A percentile compares a stretch with the other conserved stretches of the same genome.
These are phyloP conservation scores for Ophiostoma fasciatum DNA, from an alignment of 2,329 filamentous ascomycete genomes.

Conservation along the genomic window DNA sequence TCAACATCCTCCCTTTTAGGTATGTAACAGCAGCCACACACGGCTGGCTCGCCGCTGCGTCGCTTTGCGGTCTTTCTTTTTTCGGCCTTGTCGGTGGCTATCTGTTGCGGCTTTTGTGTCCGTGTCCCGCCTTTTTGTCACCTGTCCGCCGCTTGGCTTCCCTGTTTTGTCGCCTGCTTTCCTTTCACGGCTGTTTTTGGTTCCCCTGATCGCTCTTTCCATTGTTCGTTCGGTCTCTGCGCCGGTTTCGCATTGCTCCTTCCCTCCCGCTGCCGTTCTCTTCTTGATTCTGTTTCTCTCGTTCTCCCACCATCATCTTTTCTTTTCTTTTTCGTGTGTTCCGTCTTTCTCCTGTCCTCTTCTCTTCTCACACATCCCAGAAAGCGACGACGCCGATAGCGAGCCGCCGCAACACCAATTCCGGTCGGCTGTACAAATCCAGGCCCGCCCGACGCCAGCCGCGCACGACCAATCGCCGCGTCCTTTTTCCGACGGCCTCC, in stretches of 20 bases:
- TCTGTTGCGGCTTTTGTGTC: constrained; percentile 1
- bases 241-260: no score
- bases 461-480: constrained; percentile 4
- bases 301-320: neutral
- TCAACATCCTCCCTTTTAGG: constrained; percentile 16
- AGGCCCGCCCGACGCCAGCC: no score
- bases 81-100: neutral
- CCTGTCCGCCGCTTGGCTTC: neutral
- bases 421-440: no score
- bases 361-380: neutral
- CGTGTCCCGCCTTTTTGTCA: constrained; percentile 1
- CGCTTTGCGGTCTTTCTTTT: neutral
- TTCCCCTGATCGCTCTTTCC: neutral
- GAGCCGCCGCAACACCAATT: constrained; percentile 7
- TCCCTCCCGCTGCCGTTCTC: no score
- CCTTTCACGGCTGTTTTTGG: neutral
- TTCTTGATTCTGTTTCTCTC: neutral
- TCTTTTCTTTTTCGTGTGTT: neutral
- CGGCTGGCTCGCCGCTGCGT: constrained; percentile 3
- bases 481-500: neutral
- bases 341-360: neutral
- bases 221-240: no score
- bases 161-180: neutral
- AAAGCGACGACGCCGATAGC: constrained; percentile 9
- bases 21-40: no score